Conservation (phyloP, 2,329 filamentous ascomycete genomes). For the Ophiostoma tasmaniense region DNA sequence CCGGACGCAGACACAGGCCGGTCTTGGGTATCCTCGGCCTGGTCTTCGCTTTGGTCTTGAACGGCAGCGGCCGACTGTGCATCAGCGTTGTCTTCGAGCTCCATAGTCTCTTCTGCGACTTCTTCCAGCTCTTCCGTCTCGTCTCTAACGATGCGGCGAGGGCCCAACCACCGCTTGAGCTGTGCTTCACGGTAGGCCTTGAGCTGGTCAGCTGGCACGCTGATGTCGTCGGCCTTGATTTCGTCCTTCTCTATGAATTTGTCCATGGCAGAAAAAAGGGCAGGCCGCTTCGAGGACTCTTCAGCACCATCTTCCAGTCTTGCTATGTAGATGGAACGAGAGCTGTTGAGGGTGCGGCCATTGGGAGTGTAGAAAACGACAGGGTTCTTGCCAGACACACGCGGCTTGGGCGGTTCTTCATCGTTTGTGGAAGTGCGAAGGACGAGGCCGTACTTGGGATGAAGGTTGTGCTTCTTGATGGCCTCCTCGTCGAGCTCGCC, state of each 20-base stretch:
- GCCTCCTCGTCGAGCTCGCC: slow-evolving; percentile 44
- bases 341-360: slow-evolving; percentile 41
- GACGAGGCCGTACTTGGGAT: slow-evolving; percentile 47
- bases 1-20: slow-evolving; percentile 2
- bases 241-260: slow-evolving; percentile 23
- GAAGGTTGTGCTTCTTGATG: slow-evolving; percentile 42
- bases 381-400: slow-evolving; percentile 38
- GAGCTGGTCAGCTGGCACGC: slow-evolving; percentile 11
- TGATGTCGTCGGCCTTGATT: slow-evolving; percentile 22
- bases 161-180: slow-evolving; percentile 20
- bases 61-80: not conserved
- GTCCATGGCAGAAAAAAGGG: slow-evolving; percentile 21
- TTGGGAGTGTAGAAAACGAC: slow-evolving; percentile 42
- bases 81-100: slow-evolving; percentile 15
- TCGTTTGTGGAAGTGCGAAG: slow-evolving; percentile 41
- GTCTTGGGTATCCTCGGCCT: slow-evolving; percentile 22
- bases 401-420: slow-evolving; percentile 32
- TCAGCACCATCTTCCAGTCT: slow-evolving; percentile 23
- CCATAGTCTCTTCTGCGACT: not conserved
- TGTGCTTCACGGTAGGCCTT: slow-evolving; percentile 18
- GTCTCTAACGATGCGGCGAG: slow-evolving; percentile 13
- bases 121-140: slow-evolving; percentile 16
- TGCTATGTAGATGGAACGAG: slow-evolving; percentile 31
- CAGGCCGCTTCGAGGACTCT: slow-evolving; percentile 15
- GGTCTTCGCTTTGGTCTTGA: not conserved